A percentile compares a stretch with the other conserved stretches of the same genome.
phyloP scores from a whole-genome alignment of 106 monocot species.

The Triglochin maritima region DNA sequence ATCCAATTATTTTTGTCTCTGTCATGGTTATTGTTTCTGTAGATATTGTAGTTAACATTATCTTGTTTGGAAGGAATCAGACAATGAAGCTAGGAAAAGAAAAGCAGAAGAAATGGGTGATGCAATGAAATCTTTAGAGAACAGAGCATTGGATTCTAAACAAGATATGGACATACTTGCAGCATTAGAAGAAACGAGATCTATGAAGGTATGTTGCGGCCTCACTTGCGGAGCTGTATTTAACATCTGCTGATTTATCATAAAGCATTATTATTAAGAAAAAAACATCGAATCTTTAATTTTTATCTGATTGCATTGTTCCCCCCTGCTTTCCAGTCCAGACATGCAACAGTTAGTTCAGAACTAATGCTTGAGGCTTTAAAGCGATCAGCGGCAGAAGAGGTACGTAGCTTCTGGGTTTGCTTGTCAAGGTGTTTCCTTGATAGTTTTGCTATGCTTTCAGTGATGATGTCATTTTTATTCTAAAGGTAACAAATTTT shows the following conservation, averaged over 20 bases:
- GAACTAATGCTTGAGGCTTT: constrained; percentile 75
- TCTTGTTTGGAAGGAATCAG: constrained; percentile 23
- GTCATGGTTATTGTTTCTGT: no score
- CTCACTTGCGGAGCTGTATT: background rate
- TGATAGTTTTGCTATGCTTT: background rate
- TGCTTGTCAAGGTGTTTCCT: background rate
- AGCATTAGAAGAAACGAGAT: constrained; percentile 90
- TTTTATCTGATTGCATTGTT: background rate
- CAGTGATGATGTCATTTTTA: background rate
- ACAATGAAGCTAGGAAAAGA: constrained; percentile 59
- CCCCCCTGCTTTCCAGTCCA: constrained; percentile 54
- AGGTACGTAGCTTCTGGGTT: constrained; percentile 26
- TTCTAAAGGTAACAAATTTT: background rate
- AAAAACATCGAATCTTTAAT: background rate
- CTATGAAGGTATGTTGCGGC: constrained; percentile 57
- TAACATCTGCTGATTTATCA: background rate
- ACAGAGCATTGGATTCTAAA: constrained; percentile 86
- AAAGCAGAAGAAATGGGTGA: constrained; percentile 87
- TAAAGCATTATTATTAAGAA: background rate
- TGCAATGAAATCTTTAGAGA: constrained; percentile 88
- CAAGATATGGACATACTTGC: constrained; percentile 93
- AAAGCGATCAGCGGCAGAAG: constrained; percentile 41
- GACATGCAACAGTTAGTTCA: constrained; percentile 81
- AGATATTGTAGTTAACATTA: background rate
- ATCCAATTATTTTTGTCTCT: no score